A percentile compares a stretch with the other conserved stretches of the same genome.
These are phyloP conservation scores for Cladosporium sp. DNA, from an alignment of 2,329 filamentous ascomycete species.

Conservation along the genomic window DNA sequence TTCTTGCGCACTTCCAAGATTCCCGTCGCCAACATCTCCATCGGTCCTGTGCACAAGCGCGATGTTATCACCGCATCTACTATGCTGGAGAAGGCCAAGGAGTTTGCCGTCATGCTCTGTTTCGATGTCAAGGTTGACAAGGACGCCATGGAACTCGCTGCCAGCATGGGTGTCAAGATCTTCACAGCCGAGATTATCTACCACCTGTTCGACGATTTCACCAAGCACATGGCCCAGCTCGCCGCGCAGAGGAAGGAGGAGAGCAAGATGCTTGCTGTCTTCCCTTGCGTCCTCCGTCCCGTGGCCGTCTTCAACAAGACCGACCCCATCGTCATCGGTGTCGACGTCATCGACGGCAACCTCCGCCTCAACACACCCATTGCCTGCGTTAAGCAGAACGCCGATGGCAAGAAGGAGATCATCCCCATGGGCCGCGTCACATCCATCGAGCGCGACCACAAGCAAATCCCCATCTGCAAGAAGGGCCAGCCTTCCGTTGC, in stretches of 20 bases:
- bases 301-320: slow-evolving; percentile 99
- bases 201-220: slow-evolving; percentile 96
- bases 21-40: slow-evolving; percentile 94
- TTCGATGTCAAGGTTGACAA: slow-evolving; percentile 99
- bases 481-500: slow-evolving; percentile 96
- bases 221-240: slow-evolving; percentile 86
- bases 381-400: slow-evolving; percentile 79
- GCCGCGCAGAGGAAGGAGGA: slow-evolving; percentile 94
- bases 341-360: slow-evolving; percentile 90
- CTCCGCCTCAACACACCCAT: slow-evolving; percentile 87
- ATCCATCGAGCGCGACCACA: slow-evolving; percentile 96
- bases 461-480: slow-evolving; percentile 88
- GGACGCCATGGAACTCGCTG: slow-evolving; percentile 86
- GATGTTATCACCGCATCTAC: slow-evolving; percentile 92
- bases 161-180: slow-evolving; percentile 93
- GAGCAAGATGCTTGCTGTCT: slow-evolving; percentile 91
- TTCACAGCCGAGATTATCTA: slow-evolving; percentile 99
- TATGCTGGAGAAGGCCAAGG: slow-evolving; percentile 94
- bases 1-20: slow-evolving; percentile 97
- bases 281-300: slow-evolving; percentile 87
- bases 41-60: slow-evolving; percentile 96
- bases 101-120: slow-evolving; percentile 98
- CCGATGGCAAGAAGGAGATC: slow-evolving; percentile 77
- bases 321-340: slow-evolving; percentile 88
- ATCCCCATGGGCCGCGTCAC: slow-evolving; percentile 88